Percentiles rank a stretch among this genome's conserved stretches.
phyloP scores from a whole-genome alignment of 139 green algal genomes.

The Spirogloea muscicola region DNA sequence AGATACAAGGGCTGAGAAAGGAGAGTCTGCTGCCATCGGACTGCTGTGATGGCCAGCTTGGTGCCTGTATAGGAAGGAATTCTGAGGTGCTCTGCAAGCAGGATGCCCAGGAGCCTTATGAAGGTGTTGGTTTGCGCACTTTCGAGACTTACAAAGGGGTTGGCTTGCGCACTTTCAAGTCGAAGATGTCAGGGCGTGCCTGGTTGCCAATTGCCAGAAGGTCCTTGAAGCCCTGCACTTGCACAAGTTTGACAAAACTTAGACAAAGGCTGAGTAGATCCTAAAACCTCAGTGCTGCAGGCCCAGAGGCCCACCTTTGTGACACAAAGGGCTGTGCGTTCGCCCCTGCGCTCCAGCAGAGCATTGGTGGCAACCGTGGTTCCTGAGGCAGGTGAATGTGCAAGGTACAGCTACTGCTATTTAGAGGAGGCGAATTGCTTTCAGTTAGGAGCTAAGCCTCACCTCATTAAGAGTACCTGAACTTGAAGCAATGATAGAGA shows the following conservation, averaged over 20 bases:
- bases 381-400: too few relatives aligned
- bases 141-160: constrained; percentile 18
- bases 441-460: too few relatives aligned
- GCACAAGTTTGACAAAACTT: not conserved
- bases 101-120: constrained; percentile 24
- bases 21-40: too few relatives aligned
- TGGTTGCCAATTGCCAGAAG: constrained; percentile 95
- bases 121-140: constrained; percentile 8
- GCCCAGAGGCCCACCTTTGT: constrained; percentile 59
- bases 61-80: too few relatives aligned
- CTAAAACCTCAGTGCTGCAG: not conserved
- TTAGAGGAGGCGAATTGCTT: too few relatives aligned
- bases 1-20: too few relatives aligned
- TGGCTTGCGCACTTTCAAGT: constrained; percentile 31
- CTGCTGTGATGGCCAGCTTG: too few relatives aligned
- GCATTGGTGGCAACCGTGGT: constrained; percentile 69
- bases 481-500: too few relatives aligned
- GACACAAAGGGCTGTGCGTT: constrained; percentile 55
- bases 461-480: too few relatives aligned
- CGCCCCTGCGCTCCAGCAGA: constrained; percentile 53
- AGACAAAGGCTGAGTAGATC: constrained; percentile 32
- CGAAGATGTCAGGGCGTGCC: constrained; percentile 50
- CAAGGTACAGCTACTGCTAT: too few relatives aligned
- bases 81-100: too few relatives aligned
- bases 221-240: constrained; percentile 73